Base-by-base conservation (phyloP, 1,284 basidiomycete species). In the Meripilus lineatus region DNA sequence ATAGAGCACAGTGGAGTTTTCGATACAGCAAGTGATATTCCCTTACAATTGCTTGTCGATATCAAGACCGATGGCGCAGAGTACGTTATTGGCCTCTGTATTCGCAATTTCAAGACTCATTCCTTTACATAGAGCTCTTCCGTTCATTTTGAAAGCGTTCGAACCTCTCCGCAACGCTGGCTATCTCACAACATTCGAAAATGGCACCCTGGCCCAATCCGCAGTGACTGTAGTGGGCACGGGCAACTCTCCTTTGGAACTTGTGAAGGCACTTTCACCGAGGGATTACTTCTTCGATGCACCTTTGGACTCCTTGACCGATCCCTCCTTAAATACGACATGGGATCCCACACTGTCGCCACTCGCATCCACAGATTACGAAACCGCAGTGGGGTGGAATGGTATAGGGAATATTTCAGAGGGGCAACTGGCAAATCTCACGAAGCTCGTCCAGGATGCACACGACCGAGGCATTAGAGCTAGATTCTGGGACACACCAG, bases 201-300 rank as follows among this genome's bases (percentile, higher is more conserved):
- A 72, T 42, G 70, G 68, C 18, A 64, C 54, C 3, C 50, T 75
- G 17, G 68, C 53, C 2, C 39, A 39, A 6, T 67, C 66, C 15
- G 63, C 67, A 6, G 56, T 79, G 4, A 69, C 70, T 4, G 73
- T 73, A 22, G 61, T 77, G 38, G 75, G 76, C 14, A 77, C 75
- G 1, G 76, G 76, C 18, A 75, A 76, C 56, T 72, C 74, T n/a
- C 75, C 74, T n/a, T 61, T 77, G 6, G 68, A 69, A 22, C 64
- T 59, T 5, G 67, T 78, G 42, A 66, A 70, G 51, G 67, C 64
- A 3, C 61, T 75, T 20, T 59, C 55, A 18, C 71, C 71, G 7
- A 64, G 76, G 25, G 74, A 77, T 49, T 61, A 72, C 40, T 77
- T 79, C 59, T 77, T 74, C 55, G 75, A 79, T 52, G 76, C 71